Base-by-base conservation (phyloP, 2,329 filamentous ascomycete genomes). In the Rhynchosporium secalis region DNA sequence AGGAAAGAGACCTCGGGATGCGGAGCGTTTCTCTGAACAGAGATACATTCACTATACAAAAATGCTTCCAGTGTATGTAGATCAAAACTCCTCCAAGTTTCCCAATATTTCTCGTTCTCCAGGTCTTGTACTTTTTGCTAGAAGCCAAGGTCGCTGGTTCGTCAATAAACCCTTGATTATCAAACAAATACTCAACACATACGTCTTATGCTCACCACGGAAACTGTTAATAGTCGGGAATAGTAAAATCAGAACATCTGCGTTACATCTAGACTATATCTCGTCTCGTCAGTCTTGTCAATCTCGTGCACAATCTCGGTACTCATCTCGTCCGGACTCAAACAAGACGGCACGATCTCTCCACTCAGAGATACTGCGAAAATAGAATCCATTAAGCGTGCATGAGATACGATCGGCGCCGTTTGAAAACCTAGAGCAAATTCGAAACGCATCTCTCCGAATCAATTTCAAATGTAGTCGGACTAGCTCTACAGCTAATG, bases 391-490 rank as follows among this genome's bases (percentile, higher is more conserved):
- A 9, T 54, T 20, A 41, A 54, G 36, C 36, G 12, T 26, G 33
- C 51, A 54, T 41, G 31, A 29, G 36, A 40, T 13, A n/a, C 33
- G 36, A 54, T 41, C 51, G 51, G 20, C n/a, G 4, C 4, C 46
- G 4, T 29, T 12, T 4, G 9, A 5, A 8, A 13, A 12, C 36
- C 36, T 41, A 12, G 51, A 54, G 40, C 36, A 26, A 54, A n/a
- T 41, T 20, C 40, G 36, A 54, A 54, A 54, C 51, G n/a, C 36
- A 40, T 54, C 28, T 54, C 20, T 38, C 36, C 36, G 51, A 54
- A 12, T 33, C 38, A 54, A 36, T 15, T 10, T 54, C 12, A 26
- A 36, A 28, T 20, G 26, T 28, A 54, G 7, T 5, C 6, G 5
- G 20, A 6, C 38, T 41, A 41, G 51, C 36, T 54, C 10, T 20